Evolutionary conservation across 768 basidiomycete species (phyloP).

Genomic region (Boletellus emodensis): DNA sequence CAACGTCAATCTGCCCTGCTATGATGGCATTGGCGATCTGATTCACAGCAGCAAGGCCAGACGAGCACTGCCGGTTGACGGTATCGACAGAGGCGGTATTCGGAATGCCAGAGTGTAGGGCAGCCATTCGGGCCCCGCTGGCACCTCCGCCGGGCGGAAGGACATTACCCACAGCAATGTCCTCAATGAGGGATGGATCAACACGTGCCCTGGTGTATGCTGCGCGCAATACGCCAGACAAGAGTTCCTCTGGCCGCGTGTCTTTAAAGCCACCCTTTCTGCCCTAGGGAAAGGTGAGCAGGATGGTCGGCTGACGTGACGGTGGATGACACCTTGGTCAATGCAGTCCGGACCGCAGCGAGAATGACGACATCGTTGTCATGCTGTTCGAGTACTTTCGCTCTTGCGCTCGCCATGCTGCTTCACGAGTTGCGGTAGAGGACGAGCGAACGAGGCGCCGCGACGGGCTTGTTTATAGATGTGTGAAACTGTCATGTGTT

Average conservation of each 20-base stretch:
- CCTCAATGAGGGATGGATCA: slow-evolving; percentile 80
- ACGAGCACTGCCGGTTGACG: slow-evolving; percentile 88
- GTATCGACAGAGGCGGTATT: slow-evolving; percentile 70
- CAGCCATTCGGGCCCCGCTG: slow-evolving; percentile 78
- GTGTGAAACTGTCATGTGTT: slow-evolving; percentile 22
- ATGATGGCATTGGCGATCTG: slow-evolving; percentile 79
- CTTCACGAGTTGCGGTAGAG: neutral
- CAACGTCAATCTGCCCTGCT: slow-evolving; percentile 81
- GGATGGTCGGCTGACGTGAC: neutral
- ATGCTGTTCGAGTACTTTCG: slow-evolving; percentile 62
- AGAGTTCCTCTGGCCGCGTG: slow-evolving; percentile 77
- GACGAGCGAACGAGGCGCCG: neutral
- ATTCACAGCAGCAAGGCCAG: slow-evolving; percentile 77
- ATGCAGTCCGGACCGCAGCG: slow-evolving; percentile 81
- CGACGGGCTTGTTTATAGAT: slow-evolving; percentile 13
- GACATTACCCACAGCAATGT: slow-evolving; percentile 84
- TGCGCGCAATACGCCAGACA: slow-evolving; percentile 72
- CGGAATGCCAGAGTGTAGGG: slow-evolving; percentile 82
- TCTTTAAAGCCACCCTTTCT: slow-evolving; percentile 91
- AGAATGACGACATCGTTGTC: slow-evolving; percentile 91
- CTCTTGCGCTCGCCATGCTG: slow-evolving; percentile 40
- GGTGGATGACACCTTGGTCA: slow-evolving; percentile 67
- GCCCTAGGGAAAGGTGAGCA: slow-evolving; percentile 40
- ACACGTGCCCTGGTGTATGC: slow-evolving; percentile 65
- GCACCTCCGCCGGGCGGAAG: slow-evolving; percentile 86